phyloP scores from a whole-genome alignment of 1,284 basidiomycete genomes.

The Albatrellus sp. region DNA sequence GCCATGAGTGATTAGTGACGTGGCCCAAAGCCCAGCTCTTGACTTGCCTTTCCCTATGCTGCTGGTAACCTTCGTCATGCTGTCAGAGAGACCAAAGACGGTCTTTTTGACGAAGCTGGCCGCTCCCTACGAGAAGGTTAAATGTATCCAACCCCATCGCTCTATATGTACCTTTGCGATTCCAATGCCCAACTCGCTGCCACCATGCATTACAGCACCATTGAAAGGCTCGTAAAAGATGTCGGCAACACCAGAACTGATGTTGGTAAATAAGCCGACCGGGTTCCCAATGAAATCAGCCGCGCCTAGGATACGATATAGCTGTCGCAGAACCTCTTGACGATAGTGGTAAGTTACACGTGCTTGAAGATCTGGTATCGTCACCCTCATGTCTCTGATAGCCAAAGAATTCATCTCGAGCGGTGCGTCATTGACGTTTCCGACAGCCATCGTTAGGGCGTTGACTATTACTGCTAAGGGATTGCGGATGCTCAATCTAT shows the following conservation, averaged over 20 bases:
- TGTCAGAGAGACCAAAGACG: conserved; percentile 92
- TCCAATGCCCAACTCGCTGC: conserved; percentile 91
- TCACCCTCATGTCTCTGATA: conserved; percentile 90
- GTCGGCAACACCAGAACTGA: conserved; percentile 96
- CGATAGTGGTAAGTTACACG: conserved; percentile 90
- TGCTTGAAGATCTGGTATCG: conserved; percentile 72
- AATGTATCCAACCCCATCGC: not conserved
- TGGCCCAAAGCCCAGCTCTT: not conserved
- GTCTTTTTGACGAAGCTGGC: conserved; percentile 99
- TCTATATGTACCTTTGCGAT: conserved; percentile 72
- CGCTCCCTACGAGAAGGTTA: conserved; percentile 54
- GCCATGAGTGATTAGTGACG: conserved; percentile 1
- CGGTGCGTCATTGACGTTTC: conserved; percentile 96
- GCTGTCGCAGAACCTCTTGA: conserved; percentile 87
- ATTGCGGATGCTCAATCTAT: conserved; percentile 74
- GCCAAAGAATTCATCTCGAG: conserved; percentile 90
- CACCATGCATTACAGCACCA: conserved; percentile 94
- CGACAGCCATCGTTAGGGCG: conserved; percentile 92
- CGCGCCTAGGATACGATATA: conserved; percentile 93
- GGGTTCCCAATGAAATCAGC: conserved; percentile 93
- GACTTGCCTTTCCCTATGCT: conserved; percentile 85
- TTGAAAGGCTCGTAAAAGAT: conserved; percentile 99
- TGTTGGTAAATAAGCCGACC: conserved; percentile 95
- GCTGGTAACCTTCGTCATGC: conserved; percentile 93
- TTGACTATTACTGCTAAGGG: conserved; percentile 92